These are phyloP conservation scores for Puccinia coronata DNA, from an alignment of 1,284 basidiomycete species.

Conservation along the genomic window DNA sequence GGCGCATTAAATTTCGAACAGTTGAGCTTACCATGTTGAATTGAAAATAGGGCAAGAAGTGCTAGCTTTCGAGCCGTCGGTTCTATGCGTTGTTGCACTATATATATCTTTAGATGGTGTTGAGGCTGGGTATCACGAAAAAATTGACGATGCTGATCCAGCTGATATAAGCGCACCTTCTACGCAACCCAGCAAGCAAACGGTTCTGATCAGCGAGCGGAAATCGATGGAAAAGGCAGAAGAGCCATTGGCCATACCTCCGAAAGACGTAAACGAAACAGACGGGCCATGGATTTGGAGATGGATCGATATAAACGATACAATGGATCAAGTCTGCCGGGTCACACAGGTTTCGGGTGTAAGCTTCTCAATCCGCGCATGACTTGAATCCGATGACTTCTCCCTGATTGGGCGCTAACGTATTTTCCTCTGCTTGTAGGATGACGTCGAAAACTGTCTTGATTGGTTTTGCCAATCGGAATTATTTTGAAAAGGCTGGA, in stretches of 20 bases:
- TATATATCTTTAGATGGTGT: slow-evolving; percentile 38
- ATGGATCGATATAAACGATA: slow-evolving; percentile 41
- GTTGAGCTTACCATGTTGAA: neutral
- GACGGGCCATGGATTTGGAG: slow-evolving; percentile 28
- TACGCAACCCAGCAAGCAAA: neutral
- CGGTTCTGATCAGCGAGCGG: neutral
- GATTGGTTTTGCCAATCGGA: slow-evolving; percentile 32
- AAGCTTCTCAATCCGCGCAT: slow-evolving; percentile 6
- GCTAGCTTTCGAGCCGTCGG: slow-evolving; percentile 40
- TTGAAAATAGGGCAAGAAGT: slow-evolving; percentile 36
- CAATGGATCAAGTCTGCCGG: slow-evolving; percentile 41
- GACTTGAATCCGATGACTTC: neutral
- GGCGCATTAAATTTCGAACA: neutral
- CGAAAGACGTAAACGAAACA: slow-evolving; percentile 8
- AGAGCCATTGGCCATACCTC: neutral
- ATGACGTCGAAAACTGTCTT: slow-evolving; percentile 26
- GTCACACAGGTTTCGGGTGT: slow-evolving; percentile 24
- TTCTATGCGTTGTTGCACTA: slow-evolving; percentile 45
- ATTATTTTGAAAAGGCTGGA: slow-evolving; percentile 19
- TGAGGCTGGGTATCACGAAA: slow-evolving; percentile 43
- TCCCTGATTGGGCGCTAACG: neutral
- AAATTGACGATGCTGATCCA: neutral
- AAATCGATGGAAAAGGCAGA: neutral
- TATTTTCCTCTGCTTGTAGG: slow-evolving; percentile 13
- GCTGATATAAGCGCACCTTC: neutral